phyloP scores from a whole-genome alignment of 768 basidiomycete species.

The Boletus edulis region DNA sequence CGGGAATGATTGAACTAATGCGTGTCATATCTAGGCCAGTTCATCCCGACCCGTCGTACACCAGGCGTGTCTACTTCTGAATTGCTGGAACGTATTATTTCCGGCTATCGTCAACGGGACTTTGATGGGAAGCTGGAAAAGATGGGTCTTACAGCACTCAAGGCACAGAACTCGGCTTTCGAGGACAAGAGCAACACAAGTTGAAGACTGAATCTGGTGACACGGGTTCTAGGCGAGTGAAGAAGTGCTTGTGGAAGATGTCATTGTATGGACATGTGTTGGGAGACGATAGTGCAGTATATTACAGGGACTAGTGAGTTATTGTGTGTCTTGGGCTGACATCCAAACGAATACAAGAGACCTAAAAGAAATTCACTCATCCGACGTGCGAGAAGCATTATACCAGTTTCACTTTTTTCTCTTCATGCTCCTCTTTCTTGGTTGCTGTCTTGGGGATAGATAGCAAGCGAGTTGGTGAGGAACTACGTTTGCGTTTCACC shows the following conservation, averaged over 20 bases:
- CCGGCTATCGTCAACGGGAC: slow-evolving; percentile 76
- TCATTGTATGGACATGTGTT: neutral
- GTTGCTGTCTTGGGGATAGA: neutral
- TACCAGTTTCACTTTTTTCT: slow-evolving; percentile 22
- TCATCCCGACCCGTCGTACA: slow-evolving; percentile 92
- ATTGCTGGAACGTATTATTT: slow-evolving; percentile 88
- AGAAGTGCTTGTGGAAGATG: neutral
- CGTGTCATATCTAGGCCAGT: slow-evolving; percentile 60
- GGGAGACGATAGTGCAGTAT: slow-evolving; percentile 4
- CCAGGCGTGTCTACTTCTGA: slow-evolving; percentile 94
- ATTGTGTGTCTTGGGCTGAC: neutral
- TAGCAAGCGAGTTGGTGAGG: slow-evolving; percentile 9
- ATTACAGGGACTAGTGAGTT: slow-evolving; percentile 10
- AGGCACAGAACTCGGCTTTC: slow-evolving; percentile 48
- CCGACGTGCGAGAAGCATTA: neutral
- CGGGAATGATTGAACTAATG: neutral
- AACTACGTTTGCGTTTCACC: slow-evolving; percentile 30
- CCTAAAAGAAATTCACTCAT: neutral
- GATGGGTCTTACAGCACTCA: slow-evolving; percentile 77
- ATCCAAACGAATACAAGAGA: neutral
- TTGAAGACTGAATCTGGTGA: neutral
- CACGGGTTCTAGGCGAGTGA: too few species aligned
- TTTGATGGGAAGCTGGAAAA: slow-evolving; percentile 89
- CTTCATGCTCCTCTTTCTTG: slow-evolving; percentile 14
- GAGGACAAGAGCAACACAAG: slow-evolving; percentile 12